A percentile compares a stretch with the other conserved stretches of the same genome.
Evolutionary conservation across 345 rosid genomes (phyloP).

Genomic region (Salix viminalis): DNA sequence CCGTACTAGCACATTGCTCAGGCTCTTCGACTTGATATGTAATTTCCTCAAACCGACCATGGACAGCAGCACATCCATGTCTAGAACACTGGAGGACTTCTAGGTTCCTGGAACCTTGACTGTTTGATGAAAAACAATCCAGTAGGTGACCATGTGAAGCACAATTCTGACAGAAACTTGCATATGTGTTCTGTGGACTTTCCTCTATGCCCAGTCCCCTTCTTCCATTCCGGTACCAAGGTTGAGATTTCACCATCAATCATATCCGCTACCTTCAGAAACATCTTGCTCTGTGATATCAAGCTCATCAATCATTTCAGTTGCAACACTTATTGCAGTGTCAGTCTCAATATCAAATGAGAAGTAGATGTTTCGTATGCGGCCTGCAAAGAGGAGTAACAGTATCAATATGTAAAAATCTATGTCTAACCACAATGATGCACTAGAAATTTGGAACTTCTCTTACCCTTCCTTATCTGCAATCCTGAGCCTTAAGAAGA

Average conservation of each 20-base stretch:
- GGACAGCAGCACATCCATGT: slow-evolving; percentile 46
- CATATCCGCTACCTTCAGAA: slow-evolving; percentile 73
- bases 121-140: slow-evolving; percentile 43
- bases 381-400: slow-evolving; percentile 41
- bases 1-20: slow-evolving; percentile 30
- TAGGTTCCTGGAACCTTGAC: slow-evolving; percentile 32
- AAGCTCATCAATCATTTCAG: slow-evolving; percentile 90
- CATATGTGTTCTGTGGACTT: slow-evolving; percentile 8
- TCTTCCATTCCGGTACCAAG: slow-evolving; percentile 69
- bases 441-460: background rate
- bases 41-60: slow-evolving; percentile 82
- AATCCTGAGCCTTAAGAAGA: slow-evolving; percentile 65
- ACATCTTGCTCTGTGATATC: slow-evolving; percentile 78
- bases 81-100: slow-evolving; percentile 50
- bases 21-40: slow-evolving; percentile 59
- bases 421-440: background rate
- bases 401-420: background rate
- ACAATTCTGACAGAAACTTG: slow-evolving; percentile 39
- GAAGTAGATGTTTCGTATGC: slow-evolving; percentile 79
- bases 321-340: slow-evolving; percentile 70
- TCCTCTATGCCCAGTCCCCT: slow-evolving; percentile 27
- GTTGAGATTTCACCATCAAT: slow-evolving; percentile 69
- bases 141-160: slow-evolving; percentile 30
- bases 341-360: slow-evolving; percentile 68
- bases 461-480: slow-evolving; percentile 79